A percentile compares a stretch with the other conserved stretches of the same genome.
Evolutionary conservation across 176 grass and related monocot genomes (phyloP).

Genomic region (Zoysia japonica): DNA sequence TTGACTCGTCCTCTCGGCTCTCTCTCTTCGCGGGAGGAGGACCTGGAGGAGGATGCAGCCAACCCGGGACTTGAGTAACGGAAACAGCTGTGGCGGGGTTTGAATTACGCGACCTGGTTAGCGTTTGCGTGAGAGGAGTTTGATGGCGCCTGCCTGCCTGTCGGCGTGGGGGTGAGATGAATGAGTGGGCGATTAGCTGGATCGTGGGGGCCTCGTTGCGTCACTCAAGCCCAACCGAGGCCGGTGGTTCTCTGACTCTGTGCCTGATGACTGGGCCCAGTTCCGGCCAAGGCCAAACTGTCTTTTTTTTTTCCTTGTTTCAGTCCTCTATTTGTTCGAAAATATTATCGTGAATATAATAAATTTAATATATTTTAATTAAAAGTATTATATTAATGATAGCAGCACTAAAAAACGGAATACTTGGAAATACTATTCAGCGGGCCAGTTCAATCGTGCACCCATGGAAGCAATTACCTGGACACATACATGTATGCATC

Average conservation of each 20-base stretch:
- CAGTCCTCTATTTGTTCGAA: too few relatives aligned
- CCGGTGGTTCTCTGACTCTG: not conserved
- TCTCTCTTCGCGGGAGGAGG: not conserved
- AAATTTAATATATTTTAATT: too few relatives aligned
- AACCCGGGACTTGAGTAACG: not conserved
- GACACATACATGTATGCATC: not conserved
- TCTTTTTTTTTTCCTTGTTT: not conserved
- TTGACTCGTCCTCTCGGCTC: constrained; percentile 34
- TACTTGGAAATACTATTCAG: too few relatives aligned
- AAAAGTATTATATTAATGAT: not conserved
- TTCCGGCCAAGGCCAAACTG: not conserved
- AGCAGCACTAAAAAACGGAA: not conserved
- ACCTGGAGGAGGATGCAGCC: constrained; percentile 3
- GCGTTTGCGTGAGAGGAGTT: not conserved
- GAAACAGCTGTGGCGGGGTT: constrained; percentile 20
- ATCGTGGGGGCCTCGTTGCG: not conserved
- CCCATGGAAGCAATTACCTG: constrained; percentile 25
- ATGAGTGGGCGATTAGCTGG: not conserved
- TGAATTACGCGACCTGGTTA: constrained; percentile 36
- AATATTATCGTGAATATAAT: too few relatives aligned
- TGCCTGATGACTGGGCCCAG: not conserved
- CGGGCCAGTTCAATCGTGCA: not conserved
- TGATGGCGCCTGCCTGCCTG: not conserved
- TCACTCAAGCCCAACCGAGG: not conserved
- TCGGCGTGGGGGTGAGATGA: not conserved